These are phyloP conservation scores for Asterella californica DNA, from an alignment of 225 moss, liverwort and hornwort species.

Conservation along the genomic window DNA sequence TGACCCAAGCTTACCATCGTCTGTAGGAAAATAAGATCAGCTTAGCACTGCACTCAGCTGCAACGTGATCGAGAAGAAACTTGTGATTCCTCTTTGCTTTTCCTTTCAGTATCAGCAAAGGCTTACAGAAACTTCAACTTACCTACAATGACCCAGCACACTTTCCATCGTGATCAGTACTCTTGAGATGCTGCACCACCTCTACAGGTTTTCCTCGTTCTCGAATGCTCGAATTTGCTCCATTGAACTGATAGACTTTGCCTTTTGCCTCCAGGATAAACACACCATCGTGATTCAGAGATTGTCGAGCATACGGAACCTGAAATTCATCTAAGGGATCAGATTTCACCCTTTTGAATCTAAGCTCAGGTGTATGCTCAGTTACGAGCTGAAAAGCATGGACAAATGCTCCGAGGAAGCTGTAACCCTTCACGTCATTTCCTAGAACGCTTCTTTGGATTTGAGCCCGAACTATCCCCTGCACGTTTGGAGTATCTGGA, in stretches of 20 bases:
- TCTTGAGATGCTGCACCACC: constrained; percentile 86
- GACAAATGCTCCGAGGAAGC: neutral
- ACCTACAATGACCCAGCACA: constrained; percentile 78
- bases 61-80: neutral
- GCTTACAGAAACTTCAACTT: constrained; percentile 2
- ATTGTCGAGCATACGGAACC: constrained; percentile 83
- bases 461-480: constrained; percentile 29
- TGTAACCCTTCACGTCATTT: constrained; percentile 25
- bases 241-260: constrained; percentile 90
- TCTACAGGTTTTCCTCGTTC: constrained; percentile 94
- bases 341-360: neutral
- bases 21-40: constrained; percentile 33
- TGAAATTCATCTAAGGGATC: constrained; percentile 25
- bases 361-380: neutral
- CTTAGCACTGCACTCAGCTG: neutral
- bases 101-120: neutral
- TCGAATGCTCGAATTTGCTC: constrained; percentile 78
- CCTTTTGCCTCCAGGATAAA: constrained; percentile 82
- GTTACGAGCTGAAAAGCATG: neutral
- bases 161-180: constrained; percentile 74
- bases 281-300: constrained; percentile 89
- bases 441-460: constrained; percentile 39
- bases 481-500: constrained; percentile 41
- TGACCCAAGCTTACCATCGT: constrained; percentile 93
- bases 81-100: neutral